Conservation (phyloP, 2,329 filamentous ascomycete species). For the Curvularia lunata region DNA sequence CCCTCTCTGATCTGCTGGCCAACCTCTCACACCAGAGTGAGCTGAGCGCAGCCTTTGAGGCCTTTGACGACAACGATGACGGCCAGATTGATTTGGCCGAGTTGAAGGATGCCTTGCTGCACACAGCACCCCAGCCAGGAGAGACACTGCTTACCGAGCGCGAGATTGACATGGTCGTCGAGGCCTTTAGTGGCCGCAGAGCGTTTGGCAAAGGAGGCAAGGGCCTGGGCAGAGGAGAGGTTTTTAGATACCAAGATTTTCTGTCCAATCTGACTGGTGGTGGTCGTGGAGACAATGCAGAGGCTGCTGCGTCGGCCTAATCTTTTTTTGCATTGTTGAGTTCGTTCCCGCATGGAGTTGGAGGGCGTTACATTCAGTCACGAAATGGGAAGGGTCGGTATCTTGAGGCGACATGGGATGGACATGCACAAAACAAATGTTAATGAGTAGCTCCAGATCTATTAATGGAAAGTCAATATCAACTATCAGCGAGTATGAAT, state of each 20-base stretch:
- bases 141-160: slow-evolving; percentile 45
- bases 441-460: not conserved
- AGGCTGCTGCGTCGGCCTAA: slow-evolving; percentile 3
- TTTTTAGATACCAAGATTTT: slow-evolving; percentile 94
- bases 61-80: slow-evolving; percentile 94
- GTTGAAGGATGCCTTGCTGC: slow-evolving; percentile 79
- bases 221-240: slow-evolving; percentile 70
- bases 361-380: not conserved
- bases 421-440: not conserved
- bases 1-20: slow-evolving; percentile 74
- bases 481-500: not conserved
- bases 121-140: slow-evolving; percentile 73
- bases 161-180: slow-evolving; percentile 87
- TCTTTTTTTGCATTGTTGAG: not conserved
- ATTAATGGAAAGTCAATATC: not conserved
- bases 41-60: slow-evolving; percentile 86
- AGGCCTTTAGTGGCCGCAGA: slow-evolving; percentile 81
- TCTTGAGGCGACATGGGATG: not conserved
- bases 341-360: not conserved
- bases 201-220: slow-evolving; percentile 73
- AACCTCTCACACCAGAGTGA: slow-evolving; percentile 79
- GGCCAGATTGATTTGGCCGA: slow-evolving; percentile 87
- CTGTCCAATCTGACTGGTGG: slow-evolving; percentile 62
- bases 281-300: slow-evolving; percentile 31
- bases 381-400: not conserved